Base-by-base conservation (phyloP, 2,329 filamentous ascomycete species). In the Colletotrichum costaricense region DNA sequence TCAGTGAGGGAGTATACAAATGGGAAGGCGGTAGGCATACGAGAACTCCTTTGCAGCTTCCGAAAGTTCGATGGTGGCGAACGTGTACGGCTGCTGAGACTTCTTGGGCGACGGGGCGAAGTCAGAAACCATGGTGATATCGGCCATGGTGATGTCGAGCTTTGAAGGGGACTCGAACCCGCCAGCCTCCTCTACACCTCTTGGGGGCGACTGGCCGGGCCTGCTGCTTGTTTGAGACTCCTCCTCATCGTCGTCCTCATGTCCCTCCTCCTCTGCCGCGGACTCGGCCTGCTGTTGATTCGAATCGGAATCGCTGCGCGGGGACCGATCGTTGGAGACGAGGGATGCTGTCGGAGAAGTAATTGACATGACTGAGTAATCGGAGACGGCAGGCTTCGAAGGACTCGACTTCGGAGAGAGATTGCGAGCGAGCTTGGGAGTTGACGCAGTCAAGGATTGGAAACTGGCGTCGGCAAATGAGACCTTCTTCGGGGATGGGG, bases 381-480 rank as follows among this genome's bases (percentile, higher is more conserved):
- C 66, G 8, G 70, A 59, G 22, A 64, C 22, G 14, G 63, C 60
- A 5, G 67, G 46, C 56, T 65, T 56, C 16, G 60, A 55, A n/a
- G 70, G 70, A 26, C 66, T 70, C 4, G 67, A 60, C 46, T 70
- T 69, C 2, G 70, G 70, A 5, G 49, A 60, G 12, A 56, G 19
- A 5, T 22, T 55, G 28, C 55, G 54, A 42, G 66, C 38, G 2
- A 54, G 14, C 35, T 70, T 73, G 1, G 70, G 66, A 1, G 70
- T 70, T 0, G 60, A 70, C 2, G 35, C 67, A 35, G 26, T 52
- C 7, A 56, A 38, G 2, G 38, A 46, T 3, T 42, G 46, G 22
- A 70, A 73, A n/a, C 55, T 65, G 19, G 60, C 60, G 16, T 73
- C 70, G 7, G 66, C 59, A 14, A 73, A 73, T 5, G 70, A 73